These are phyloP conservation scores for Nicotiana rustica DNA, from an alignment of 305 asterid genomes.

Conservation along the genomic window DNA sequence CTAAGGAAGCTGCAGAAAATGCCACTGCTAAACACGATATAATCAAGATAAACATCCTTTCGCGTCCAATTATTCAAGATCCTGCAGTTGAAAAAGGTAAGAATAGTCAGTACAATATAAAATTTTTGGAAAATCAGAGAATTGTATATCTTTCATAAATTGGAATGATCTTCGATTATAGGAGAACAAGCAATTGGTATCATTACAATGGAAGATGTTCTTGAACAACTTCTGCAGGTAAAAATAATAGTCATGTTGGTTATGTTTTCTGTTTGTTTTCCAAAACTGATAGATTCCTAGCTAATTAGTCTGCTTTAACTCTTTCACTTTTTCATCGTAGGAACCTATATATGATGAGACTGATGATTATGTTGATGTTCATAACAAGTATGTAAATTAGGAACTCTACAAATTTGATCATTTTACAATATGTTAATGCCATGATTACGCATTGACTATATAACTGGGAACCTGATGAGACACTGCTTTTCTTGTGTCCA, in stretches of 20 bases:
- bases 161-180: conserved; percentile 40
- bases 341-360: conserved; percentile 81
- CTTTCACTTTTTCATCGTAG: conserved; percentile 40
- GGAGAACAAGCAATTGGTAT: conserved; percentile 70
- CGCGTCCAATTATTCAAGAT: conserved; percentile 38
- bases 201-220: conserved; percentile 82
- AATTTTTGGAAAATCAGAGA: background rate
- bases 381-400: conserved; percentile 51
- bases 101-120: too few species aligned
- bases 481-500: conserved; percentile 34
- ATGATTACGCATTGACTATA: background rate
- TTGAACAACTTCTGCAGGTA: conserved; percentile 75
- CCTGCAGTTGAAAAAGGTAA: conserved; percentile 42
- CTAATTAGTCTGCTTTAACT: conserved; percentile 27
- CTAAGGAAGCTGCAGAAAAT: conserved; percentile 42
- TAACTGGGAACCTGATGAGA: background rate
- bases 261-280: background rate
- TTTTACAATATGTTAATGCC: background rate
- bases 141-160: conserved; percentile 25
- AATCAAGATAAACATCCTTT: conserved; percentile 37
- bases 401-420: too few species aligned
- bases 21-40: conserved; percentile 40
- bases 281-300: too few species aligned
- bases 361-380: conserved; percentile 71
- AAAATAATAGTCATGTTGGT: background rate